Evolutionary conservation across 176 grass and related monocot genomes (phyloP).

Genomic region (Oryza meridionalis): DNA sequence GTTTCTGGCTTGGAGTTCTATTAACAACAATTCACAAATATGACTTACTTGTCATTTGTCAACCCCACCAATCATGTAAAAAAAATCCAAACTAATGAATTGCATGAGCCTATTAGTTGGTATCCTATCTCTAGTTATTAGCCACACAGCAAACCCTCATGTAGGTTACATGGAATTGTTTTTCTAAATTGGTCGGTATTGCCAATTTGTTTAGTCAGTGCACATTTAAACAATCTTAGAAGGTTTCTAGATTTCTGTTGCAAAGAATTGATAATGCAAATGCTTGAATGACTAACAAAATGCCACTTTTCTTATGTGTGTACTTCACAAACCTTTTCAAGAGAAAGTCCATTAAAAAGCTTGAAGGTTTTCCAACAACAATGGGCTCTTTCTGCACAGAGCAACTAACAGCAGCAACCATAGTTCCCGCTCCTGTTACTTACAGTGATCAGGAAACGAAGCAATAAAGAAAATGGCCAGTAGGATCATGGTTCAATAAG

Average conservation of each 20-base stretch:
- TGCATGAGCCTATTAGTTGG: neutral
- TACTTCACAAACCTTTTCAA: slow-evolving; percentile 66
- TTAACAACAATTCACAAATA: neutral
- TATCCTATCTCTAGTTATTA: neutral
- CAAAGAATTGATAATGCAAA: neutral
- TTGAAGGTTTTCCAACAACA: slow-evolving; percentile 95
- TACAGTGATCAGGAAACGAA: slow-evolving; percentile 30
- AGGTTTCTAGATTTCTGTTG: neutral
- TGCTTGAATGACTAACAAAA: slow-evolving; percentile 5
- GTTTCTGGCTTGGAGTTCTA: neutral
- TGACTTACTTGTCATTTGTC: neutral
- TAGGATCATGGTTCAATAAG: neutral
- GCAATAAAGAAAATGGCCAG: neutral
- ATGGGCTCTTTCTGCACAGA: slow-evolving; percentile 81
- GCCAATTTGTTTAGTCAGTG: neutral
- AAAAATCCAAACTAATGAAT: neutral
- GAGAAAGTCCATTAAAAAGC: slow-evolving; percentile 91
- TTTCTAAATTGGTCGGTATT: neutral
- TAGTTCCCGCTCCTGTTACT: slow-evolving; percentile 84
- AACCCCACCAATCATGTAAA: neutral
- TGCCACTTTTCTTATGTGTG: slow-evolving; percentile 13
- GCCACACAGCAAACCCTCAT: neutral
- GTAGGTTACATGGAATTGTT: slow-evolving; percentile 5
- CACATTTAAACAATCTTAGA: neutral
- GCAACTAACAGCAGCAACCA: slow-evolving; percentile 91